Conservation (phyloP, 73 alveolate species). For the Stentor roeselii region DNA sequence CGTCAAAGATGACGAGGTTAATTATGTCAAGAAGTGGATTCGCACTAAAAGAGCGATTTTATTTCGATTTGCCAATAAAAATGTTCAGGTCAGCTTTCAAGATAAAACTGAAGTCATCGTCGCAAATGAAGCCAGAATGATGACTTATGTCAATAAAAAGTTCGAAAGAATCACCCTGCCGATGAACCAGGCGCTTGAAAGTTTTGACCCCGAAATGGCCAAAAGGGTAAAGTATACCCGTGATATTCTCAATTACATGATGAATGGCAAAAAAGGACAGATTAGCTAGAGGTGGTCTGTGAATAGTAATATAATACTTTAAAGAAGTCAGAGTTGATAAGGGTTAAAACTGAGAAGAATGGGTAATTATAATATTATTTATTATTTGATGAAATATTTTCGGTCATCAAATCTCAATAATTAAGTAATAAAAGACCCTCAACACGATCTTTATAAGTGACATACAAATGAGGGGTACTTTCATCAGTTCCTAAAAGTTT, state of each 20-base stretch:
- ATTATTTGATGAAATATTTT: too few species aligned
- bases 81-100: slow-evolving; percentile 69
- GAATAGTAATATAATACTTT: too few species aligned
- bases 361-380: too few species aligned
- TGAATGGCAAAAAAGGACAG: too few species aligned
- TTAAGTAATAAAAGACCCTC: too few species aligned
- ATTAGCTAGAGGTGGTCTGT: too few species aligned
- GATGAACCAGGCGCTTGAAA: slow-evolving; percentile 58
- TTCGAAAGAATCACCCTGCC: slow-evolving; percentile 64
- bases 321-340: too few species aligned
- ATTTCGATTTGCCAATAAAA: slow-evolving; percentile 71
- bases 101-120: slow-evolving; percentile 75
- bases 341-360: too few species aligned
- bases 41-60: slow-evolving; percentile 78
- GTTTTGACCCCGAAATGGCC: slow-evolving; percentile 64
- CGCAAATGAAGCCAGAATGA: slow-evolving; percentile 54
- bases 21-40: slow-evolving; percentile 77
- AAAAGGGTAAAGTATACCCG: slow-evolving; percentile 72
- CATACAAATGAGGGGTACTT: too few species aligned
- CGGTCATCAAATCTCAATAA: too few species aligned
- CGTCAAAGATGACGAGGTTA: neutral
- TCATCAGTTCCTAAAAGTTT: too few species aligned
- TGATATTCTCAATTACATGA: slow-evolving; percentile 72
- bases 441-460: too few species aligned
- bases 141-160: slow-evolving; percentile 66